phyloP scores from a whole-genome alignment of 768 basidiomycete genomes.

The Russula sp. region DNA sequence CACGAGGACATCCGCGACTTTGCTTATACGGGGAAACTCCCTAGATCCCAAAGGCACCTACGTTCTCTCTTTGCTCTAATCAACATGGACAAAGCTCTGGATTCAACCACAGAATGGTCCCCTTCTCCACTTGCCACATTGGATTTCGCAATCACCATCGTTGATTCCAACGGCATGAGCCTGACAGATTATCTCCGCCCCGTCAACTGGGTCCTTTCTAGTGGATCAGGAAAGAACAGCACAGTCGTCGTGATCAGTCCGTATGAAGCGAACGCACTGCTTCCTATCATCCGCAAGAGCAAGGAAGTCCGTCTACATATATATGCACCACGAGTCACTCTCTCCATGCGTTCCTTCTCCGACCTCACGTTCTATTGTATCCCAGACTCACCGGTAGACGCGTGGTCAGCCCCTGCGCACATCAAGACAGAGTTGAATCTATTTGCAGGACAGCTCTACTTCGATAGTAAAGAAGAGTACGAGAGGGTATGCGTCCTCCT shows the following conservation, averaged over 20 bases:
- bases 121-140: neutral
- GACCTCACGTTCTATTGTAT: conserved; percentile 9
- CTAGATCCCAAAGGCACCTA: neutral
- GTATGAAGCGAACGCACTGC: no score
- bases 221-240: no score
- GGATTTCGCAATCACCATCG: neutral
- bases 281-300: no score
- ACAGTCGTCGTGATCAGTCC: no score
- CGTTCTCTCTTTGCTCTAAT: neutral
- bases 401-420: neutral
- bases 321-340: conserved; percentile 8
- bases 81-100: neutral
- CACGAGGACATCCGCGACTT: neutral
- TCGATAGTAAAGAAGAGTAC: conserved; percentile 7
- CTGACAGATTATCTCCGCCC: conserved; percentile 3
- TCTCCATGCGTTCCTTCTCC: conserved; percentile 14
- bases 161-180: neutral
- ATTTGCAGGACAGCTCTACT: conserved; percentile 13
- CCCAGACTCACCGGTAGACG: neutral
- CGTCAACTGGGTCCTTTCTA: no score
- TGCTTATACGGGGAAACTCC: neutral
- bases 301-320: conserved; percentile 5
- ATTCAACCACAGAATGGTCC: neutral
- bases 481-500: conserved; percentile 2
- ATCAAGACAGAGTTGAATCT: neutral